Base-by-base conservation (phyloP, 192 early-diverging fungal genomes). In the Linnemannia zychae region DNA sequence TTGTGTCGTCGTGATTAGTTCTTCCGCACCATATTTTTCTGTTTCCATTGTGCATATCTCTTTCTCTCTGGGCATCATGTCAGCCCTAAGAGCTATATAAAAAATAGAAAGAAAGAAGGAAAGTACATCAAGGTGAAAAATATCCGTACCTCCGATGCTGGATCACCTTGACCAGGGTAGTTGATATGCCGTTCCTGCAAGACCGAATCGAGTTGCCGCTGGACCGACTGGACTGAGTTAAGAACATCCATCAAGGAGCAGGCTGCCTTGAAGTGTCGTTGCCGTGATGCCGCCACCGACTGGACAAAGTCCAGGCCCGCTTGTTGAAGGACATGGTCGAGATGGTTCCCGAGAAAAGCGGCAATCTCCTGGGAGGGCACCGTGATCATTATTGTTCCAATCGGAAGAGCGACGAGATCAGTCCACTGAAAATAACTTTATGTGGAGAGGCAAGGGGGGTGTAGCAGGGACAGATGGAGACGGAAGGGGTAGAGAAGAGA, bases 301-400 rank as follows among this genome's bases (percentile, higher is more conserved):
- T 75, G 71, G 6, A 40, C 33, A 79, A 85, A 85, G 18, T 79
- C 83, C 4, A 52, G 46, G 15, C 69, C 83, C 17, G 76, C 65
- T 57, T 75, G 72, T 44, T 85, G 77, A 36, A 85, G 69, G 46
- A 79, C 83, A 40, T 79, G 73, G 73, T 85, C 83, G 74, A 79
- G 70, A 85, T 85, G 83, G 76, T 72, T 75, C 73, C 83, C 83
- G 67, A 85, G 83, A 67, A 85, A 85, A 24, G 74, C 36, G 34
- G 74, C 83, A 67, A 85, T 68, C 65, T 85, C 83, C 67, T 78
- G 77, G 70, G 83, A 63, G 16, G 83, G 74, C n/a, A 85, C 77
- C 40, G 83, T 79, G 48, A 85, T 85, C 72, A 79, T 85, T 67
- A 79, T 85, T 67, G 72, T 49, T 67, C 53, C 48, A 60, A 38